Evolutionary conservation across 2,329 filamentous ascomycete species (phyloP), one percentile per base, ranked within the genome.

Genomic region (Aspergillus puulaauensis): DNA sequence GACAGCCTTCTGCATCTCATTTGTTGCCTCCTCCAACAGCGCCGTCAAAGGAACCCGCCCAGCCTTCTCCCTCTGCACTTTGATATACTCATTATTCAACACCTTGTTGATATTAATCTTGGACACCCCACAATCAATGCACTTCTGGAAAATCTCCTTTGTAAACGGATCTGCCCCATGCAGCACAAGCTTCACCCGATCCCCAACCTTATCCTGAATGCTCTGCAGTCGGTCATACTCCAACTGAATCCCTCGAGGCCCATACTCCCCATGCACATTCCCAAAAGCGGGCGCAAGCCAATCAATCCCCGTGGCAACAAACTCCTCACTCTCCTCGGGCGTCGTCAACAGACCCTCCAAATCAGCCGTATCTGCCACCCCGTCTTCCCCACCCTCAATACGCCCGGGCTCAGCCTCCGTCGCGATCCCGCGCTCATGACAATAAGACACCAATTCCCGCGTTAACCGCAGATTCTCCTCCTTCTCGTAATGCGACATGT

Each of bases 181-280:
- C 61, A 86, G 71, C 3, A 85, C 83, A 48, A 86, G 68, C 52
- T 76, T 74, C 9, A 85, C 82, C 45, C 76, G 70, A 35, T 76
- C 75, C 0, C 78, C 78, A 4, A 82, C 79, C 50, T 78, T 74
- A 50, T 78, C 73, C 54, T 81, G 75, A 54, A 86, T 82, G 4
- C 72, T 70, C 41, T 74, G 68, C 56, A 85, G 68, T 57, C 81
- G 73, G 19, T 80, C 83, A 69, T 84, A 88, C 66, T 89, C 86
- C 17, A 89, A 72, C 69, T 81, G 78, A 23, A 86, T 84, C 0
- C 88, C 88, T 15, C 83, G 75, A 0, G 84, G 81, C 0, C 88
- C 88, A 72, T 91, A 91, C 64, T 86, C 84, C 6, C 89, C 89
- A 73, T 91, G 89, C 45, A 91, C 86, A 66, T 91, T 91, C 3